Evolutionary conservation across 1,139 yeast species (phyloP), one percentile per base, ranked within the genome.

Genomic region (Debaryomyces sp.): DNA sequence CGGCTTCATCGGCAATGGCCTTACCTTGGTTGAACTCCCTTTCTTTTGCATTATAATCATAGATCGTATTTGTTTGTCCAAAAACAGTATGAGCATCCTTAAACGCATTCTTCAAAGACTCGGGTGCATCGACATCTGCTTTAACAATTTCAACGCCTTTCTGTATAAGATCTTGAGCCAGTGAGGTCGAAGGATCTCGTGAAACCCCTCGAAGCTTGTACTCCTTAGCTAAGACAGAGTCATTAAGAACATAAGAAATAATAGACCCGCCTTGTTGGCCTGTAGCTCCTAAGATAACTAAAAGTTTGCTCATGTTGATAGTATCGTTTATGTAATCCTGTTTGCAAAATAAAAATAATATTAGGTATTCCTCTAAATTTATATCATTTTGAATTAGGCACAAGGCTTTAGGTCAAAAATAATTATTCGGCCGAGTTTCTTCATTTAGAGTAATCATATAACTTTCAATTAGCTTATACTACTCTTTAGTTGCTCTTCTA

Each of bases 211-310:
- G 30, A 12, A 27, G 5, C 6, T n/a, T 27, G n/a, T 27, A 27
- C 30, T 12, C 13, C 6, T 12, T 27, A 5, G 13, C 12, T 27
- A 27, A 27, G 5, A 27, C 12, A 9, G 39, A 23, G 18, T 45
- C 48, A 12, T 41, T 37, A 12, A 44, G 36, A 26, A 49, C 48
- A 38, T 41, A 35, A 6, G 44, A 26, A 9, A 45, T 36, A 24
- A 50, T 35, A 12, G 55, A 51, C 7, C 52, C 48, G 33, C 55
- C 55, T 41, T 52, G 55, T 3, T 46, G 47, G 15, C 54, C 54
- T 12, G 54, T 49, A 26, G 53, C 54, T 4, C 53, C 52, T 33
- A 52, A 49, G 12, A 52, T 47, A 18, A 40, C 47, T 33, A 48
- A 33, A 12, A 45, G 12, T 18, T 45, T 45, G 23, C 49, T 45